A percentile compares a stretch with the other conserved stretches of the same genome.
Conservation (phyloP, 169 alveolate genomes). For the Perkinsus olseni region DNA sequence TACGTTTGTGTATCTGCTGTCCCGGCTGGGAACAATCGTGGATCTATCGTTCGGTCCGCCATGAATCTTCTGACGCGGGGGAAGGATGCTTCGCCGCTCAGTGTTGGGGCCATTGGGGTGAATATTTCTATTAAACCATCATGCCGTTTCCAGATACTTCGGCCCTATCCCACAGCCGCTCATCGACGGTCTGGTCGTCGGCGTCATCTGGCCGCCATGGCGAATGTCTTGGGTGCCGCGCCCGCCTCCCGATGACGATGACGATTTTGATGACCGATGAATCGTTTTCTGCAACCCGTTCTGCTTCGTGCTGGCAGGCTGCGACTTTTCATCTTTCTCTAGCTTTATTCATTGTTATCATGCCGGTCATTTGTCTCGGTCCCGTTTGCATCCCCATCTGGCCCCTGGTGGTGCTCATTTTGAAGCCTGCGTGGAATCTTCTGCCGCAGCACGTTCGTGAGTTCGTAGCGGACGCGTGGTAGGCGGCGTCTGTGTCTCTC, state of each 20-base stretch:
- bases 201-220: not conserved
- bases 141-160: not conserved
- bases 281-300: not conserved
- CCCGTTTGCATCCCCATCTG: constrained; percentile 6
- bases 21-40: no score
- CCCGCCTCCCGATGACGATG: not conserved
- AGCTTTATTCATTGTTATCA: not conserved
- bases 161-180: not conserved
- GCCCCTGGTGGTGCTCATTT: not conserved
- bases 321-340: no score
- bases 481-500: not conserved
- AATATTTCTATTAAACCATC: no score
- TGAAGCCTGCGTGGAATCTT: constrained; percentile 4
- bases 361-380: constrained; percentile 3
- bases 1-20: not conserved
- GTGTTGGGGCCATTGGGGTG: no score
- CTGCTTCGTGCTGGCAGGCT: not conserved
- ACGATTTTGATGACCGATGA: not conserved
- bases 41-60: no score
- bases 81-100: no score
- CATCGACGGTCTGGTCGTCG: not conserved
- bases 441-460: not conserved
- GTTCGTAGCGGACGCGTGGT: not conserved
- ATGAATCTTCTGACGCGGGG: no score
- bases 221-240: not conserved